Conservation (phyloP, 441 rosid species). For the Euphorbia schlechtendalii region DNA sequence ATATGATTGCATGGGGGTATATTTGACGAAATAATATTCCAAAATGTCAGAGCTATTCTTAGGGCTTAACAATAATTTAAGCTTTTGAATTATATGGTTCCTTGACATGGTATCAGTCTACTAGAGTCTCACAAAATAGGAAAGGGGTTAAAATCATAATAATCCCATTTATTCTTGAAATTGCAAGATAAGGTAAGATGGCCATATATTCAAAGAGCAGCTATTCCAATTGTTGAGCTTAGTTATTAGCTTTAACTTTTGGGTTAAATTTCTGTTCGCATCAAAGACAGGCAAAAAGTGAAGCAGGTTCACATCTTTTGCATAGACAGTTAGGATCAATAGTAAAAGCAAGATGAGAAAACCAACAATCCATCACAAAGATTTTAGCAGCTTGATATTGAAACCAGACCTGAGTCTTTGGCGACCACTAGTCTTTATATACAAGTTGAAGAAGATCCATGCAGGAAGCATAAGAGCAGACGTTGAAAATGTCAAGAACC, state of each 20-base stretch:
- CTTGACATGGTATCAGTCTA: background rate
- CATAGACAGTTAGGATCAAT: background rate
- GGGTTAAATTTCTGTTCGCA: background rate
- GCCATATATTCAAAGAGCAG: too few species aligned
- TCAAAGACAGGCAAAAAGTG: background rate
- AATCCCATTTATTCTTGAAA: background rate
- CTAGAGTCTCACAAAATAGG: background rate
- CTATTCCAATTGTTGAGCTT: too few species aligned
- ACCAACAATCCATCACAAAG: background rate
- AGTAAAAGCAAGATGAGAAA: background rate
- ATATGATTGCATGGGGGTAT: background rate
- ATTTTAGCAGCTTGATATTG: background rate
- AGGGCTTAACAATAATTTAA: background rate
- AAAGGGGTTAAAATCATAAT: background rate
- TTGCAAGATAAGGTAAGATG: background rate
- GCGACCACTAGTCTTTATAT: constrained; percentile 40
- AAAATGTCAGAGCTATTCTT: background rate
- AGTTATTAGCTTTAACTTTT: background rate
- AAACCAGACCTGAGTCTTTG: constrained; percentile 50
- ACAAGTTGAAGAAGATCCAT: constrained; percentile 57
- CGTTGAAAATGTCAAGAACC: constrained; percentile 63
- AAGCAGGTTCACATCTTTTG: background rate
- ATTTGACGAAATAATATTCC: background rate
- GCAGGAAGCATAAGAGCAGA: constrained; percentile 69
- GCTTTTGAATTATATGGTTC: background rate